Base-by-base conservation (phyloP, 2,329 filamentous ascomycete species). In the Elsinoe perseae region DNA sequence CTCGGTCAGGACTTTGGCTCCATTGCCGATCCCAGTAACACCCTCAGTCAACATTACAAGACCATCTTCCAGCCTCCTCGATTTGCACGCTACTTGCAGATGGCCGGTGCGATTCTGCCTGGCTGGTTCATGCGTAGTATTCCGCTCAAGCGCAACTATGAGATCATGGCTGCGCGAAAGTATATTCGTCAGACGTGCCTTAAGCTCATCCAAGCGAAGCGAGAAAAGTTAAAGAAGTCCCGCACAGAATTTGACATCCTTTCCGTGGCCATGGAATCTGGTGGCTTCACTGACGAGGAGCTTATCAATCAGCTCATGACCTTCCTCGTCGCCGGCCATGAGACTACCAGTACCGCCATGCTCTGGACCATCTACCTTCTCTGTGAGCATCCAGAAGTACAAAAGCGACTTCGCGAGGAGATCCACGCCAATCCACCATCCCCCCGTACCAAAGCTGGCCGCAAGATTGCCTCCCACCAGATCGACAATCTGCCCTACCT, bases 241-340 rank as follows among this genome's bases (percentile, higher is more conserved):
- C 69, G 71, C 21, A 72, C 71, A 1, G 82, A 83, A 44, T 69
- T 81, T 6, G 89, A 95, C 68, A 93, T 95, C 57, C 75, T 95
- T 30, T 89, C 85, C 1, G 86, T 92, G 0, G 89, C 89, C 14
- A 75, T 95, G 48, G 80, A 85, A 66, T 89, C 83, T 36, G 87
- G 86, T 46, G 82, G 77, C 4, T 93, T 95, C 70, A 80, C 73
- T 10, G 87, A 93, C 60, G 86, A 89, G 50, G 83, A 89, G 59
- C 80, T 95, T n/a, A 81, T 89, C 32, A 86, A 93, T 68, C 89
- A 95, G 71, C 80, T 93, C 67, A 93, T 95, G 87, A 93, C 87
- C 0, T 92, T 93, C 73, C 79, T 93, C 5, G 85, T 85, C 0
- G 88, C 88, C 0, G 76, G 74, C 40, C 75, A 82, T 60, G 79